These are phyloP conservation scores for Phragmites australis DNA, from an alignment of 176 grass and related monocot species.

Conservation along the genomic window DNA sequence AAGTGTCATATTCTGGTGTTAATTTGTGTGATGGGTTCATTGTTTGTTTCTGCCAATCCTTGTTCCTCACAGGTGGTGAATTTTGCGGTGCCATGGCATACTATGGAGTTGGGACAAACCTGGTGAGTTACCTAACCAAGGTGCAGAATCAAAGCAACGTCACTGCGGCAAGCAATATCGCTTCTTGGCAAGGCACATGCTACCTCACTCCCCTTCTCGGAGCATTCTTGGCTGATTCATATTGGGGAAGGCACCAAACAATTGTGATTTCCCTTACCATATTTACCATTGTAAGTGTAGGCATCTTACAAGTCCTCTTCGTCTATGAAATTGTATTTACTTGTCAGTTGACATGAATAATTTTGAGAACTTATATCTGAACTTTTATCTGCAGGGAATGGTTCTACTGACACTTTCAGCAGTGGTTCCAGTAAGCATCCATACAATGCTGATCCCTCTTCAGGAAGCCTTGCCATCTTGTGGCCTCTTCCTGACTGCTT, in stretches of 20 bases:
- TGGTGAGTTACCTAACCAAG: slow-evolving; percentile 68
- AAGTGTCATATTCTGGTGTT: too few relatives aligned
- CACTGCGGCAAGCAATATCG: slow-evolving; percentile 52
- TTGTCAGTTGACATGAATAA: background rate
- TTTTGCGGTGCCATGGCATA: slow-evolving; percentile 59
- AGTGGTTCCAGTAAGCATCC: slow-evolving; percentile 12
- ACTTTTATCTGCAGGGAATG: slow-evolving; percentile 30
- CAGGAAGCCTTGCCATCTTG: slow-evolving; percentile 40
- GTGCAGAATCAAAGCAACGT: slow-evolving; percentile 56
- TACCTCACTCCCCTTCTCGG: slow-evolving; percentile 63
- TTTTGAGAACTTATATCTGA: background rate
- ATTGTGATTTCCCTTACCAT: slow-evolving; percentile 48
- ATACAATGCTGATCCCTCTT: background rate
- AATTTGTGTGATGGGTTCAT: too few relatives aligned
- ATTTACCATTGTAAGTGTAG: slow-evolving; percentile 49
- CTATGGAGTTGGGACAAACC: slow-evolving; percentile 57
- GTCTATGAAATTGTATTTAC: too few relatives aligned
- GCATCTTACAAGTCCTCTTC: too few relatives aligned
- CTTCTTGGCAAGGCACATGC: slow-evolving; percentile 63
- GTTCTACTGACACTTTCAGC: slow-evolving; percentile 43
- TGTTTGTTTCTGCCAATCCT: background rate
- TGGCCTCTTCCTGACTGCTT: slow-evolving; percentile 59
- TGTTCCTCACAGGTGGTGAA: slow-evolving; percentile 38
- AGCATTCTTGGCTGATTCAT: slow-evolving; percentile 76
- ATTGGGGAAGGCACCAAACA: slow-evolving; percentile 59